Base-by-base conservation (phyloP, 1,284 basidiomycete species). In the Malassezia globosa region DNA sequence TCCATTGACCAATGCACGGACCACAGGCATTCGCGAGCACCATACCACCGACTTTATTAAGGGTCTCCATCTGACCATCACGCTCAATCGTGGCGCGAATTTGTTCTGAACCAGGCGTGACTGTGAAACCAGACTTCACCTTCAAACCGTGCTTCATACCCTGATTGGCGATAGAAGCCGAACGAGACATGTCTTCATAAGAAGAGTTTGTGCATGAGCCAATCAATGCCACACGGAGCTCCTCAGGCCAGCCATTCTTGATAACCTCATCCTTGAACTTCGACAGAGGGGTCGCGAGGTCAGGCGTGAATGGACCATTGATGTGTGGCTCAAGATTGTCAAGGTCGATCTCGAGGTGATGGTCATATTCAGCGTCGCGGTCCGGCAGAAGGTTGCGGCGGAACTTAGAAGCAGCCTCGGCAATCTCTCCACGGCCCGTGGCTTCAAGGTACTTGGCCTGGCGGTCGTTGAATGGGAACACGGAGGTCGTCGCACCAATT, bases 121-220 rank as follows among this genome's bases (percentile, higher is more conserved):
- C 84, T 56, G 88, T 95, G 81, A 94, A 96, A 76, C 82, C 82
- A 75, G 85, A 85, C 82, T 92, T 88, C 73, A 83, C 80, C 64
- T 81, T 78, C 56, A 96, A 79, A 64, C 94, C 90, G 73, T 92
- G 89, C 13, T 77, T 77, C 46, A 80, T 75, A 58, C 90, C 94
- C 76, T 97, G 83, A 63, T 80, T 80, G 63, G 86, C 89, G 69
- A 97, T 96, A 46, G 85, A 84, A 40, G 89, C 89, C 37, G 90
- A 85, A 71, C 94, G 88, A 41, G 87, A 86, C 92, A 97, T 96
- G 77, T 99, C 94, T 77, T 97, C 94, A 74, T 99, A 99, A 24
- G 94, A 97, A 42, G 92, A 97, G 82, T 99, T 97, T 74, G 94
- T 97, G 84, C 92, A 99, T 43, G 94, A 97, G 53, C 94, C 92